Base-by-base conservation (phyloP, 2,329 filamentous ascomycete genomes). In the Sporothrix brunneoviolacea region DNA sequence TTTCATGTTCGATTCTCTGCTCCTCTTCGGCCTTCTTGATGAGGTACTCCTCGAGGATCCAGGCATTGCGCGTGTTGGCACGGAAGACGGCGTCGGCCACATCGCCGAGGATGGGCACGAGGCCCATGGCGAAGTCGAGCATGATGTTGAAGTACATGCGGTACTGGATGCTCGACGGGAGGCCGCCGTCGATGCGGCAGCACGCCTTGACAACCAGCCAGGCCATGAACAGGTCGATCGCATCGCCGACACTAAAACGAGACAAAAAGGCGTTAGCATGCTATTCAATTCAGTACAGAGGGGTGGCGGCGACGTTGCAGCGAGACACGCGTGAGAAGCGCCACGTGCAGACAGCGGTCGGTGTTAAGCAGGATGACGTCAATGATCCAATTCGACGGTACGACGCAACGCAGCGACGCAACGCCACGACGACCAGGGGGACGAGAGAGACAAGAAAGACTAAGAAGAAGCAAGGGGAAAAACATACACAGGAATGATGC, bases 91-190 rank as follows among this genome's bases (percentile, higher is more conserved):
- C 84, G 61, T 93, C 88, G 35, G 75, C 77, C 3, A 91, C 53
- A 60, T 91, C 88, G n/a, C 88, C 88, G 0, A 89, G 55, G 55
- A 91, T 79, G 0, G 88, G 88, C 1, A 91, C 72, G 3, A 93
- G 69, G 6, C 88, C 88, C 30, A 91, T 72, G 33, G 77, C 64
- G 58, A 93, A 88, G 62, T 94, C 88, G 36, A 91, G 53, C 4
- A 76, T 60, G 50, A 96, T 79, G 67, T 95, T 94, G 62, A 90
- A 68, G 56, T 90, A 66, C 93, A 98, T 97, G 61, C 77, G 77
- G 24, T 77, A 65, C 50, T 79, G 74, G 44, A 91, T 67, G 9
- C 65, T 61, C 4, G 66, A 57, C 2, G 84, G 84, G 4, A 97
- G 77, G 13, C 87, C 88, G 44, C 87, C 88, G 47, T 94, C 85